Evolutionary conservation across 257 asterid species (phyloP).

Genomic region (Apocynum venetum): DNA sequence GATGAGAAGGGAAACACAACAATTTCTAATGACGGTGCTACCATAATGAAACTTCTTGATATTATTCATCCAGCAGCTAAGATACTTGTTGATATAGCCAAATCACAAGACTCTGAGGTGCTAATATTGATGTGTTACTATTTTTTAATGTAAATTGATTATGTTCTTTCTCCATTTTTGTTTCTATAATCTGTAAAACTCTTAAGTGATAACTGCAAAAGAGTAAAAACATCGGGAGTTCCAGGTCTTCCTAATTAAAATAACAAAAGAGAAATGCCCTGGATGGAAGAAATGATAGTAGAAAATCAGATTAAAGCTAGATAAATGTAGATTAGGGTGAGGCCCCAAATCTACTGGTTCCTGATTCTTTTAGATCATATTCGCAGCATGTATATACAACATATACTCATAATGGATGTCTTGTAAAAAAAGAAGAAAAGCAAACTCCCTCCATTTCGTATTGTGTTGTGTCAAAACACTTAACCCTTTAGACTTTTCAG

Average conservation of each 20-base stretch:
- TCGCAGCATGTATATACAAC: background rate
- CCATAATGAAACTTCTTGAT: slow-evolving; percentile 98
- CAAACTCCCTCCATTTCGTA: too few relatives aligned
- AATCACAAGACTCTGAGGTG: slow-evolving; percentile 99
- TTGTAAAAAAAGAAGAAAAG: too few relatives aligned
- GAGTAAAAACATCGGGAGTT: background rate
- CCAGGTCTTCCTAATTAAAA: background rate
- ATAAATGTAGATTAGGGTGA: background rate
- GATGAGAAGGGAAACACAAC: slow-evolving; percentile 98
- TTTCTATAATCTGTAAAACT: background rate
- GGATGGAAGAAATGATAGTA: too few relatives aligned
- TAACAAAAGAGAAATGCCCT: too few relatives aligned
- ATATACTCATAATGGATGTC: too few relatives aligned
- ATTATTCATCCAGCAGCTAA: slow-evolving; percentile 98
- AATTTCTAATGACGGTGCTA: slow-evolving; percentile 97
- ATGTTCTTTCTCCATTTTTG: background rate
- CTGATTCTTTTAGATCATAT: background rate
- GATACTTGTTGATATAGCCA: slow-evolving; percentile 96
- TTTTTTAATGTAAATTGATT: background rate
- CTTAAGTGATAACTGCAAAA: background rate
- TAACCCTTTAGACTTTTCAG: too few relatives aligned
- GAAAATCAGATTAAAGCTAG: background rate
- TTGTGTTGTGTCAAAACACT: too few relatives aligned
- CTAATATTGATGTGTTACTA: background rate
- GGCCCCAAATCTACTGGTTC: background rate